Conservation (phyloP, 257 asterid species). For the Euphrasia confusa region DNA sequence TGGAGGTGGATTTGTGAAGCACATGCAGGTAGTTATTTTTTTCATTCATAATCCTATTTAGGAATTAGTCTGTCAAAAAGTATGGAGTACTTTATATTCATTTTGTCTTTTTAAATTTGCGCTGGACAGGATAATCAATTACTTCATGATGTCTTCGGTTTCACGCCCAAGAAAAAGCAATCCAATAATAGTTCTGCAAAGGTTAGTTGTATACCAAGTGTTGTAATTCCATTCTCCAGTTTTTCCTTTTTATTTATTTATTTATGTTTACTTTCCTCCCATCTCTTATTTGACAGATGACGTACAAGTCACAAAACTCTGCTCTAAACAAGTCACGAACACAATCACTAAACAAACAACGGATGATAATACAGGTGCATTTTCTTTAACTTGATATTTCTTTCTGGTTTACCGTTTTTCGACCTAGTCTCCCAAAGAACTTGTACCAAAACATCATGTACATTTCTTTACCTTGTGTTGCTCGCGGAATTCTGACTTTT, state of each 20-base stretch:
- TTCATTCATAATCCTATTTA: not conserved
- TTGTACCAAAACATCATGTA: not conserved
- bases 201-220: conserved; percentile 38
- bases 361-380: conserved; percentile 40
- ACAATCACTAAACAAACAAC: conserved; percentile 67
- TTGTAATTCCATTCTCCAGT: not conserved
- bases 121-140: conserved; percentile 68
- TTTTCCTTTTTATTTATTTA: not conserved
- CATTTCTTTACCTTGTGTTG: not conserved
- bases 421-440: not conserved
- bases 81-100: not conserved
- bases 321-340: conserved; percentile 80
- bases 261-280: not conserved
- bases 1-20: conserved; percentile 97
- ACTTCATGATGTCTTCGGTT: conserved; percentile 83
- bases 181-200: conserved; percentile 47
- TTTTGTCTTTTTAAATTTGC: conserved; percentile 15
- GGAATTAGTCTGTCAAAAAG: not conserved
- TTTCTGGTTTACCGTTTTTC: too few species aligned
- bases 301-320: conserved; percentile 78
- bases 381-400: not conserved
- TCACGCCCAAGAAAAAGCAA: conserved; percentile 58
- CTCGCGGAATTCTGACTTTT: not conserved
- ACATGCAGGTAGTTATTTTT: conserved; percentile 66
- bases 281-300: conserved; percentile 41